Conservation (phyloP, 257 asterid genomes). For the Solanum paucissectum region DNA sequence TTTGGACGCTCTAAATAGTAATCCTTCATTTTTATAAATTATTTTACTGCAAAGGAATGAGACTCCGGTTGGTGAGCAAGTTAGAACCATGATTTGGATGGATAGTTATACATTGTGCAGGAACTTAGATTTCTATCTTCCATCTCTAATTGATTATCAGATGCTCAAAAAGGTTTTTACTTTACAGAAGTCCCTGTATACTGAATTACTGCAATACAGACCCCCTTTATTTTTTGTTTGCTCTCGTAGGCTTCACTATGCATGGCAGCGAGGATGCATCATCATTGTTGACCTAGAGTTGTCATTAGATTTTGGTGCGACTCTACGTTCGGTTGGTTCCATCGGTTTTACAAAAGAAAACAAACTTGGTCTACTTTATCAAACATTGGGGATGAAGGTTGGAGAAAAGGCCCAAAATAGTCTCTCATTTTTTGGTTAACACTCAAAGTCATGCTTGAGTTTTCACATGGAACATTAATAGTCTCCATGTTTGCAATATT, state of each 20-base stretch:
- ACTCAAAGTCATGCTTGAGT: too few relatives aligned
- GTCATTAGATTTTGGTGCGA: not conserved
- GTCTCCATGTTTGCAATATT: too few relatives aligned
- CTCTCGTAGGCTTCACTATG: not conserved
- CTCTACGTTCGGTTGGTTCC: not conserved
- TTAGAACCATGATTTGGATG: not conserved
- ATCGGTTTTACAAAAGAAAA: not conserved
- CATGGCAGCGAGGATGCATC: not conserved
- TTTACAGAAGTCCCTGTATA: not conserved
- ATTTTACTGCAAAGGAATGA: not conserved
- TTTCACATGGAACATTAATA: too few relatives aligned
- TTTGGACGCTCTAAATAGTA: not conserved
- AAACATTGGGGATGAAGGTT: too few relatives aligned
- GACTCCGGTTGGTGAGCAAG: not conserved
- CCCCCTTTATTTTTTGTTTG: not conserved
- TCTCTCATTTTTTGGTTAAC: too few relatives aligned
- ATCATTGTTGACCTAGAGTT: not conserved
- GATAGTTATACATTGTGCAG: not conserved
- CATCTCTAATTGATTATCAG: not conserved
- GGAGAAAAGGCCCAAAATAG: too few relatives aligned
- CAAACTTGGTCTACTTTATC: too few relatives aligned
- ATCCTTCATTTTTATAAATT: not conserved
- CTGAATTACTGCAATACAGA: not conserved
- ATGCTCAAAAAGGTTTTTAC: not conserved
- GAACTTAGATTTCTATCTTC: not conserved